Conservation (phyloP, 2,329 filamentous ascomycete genomes). For the Pyricularia grisea region DNA sequence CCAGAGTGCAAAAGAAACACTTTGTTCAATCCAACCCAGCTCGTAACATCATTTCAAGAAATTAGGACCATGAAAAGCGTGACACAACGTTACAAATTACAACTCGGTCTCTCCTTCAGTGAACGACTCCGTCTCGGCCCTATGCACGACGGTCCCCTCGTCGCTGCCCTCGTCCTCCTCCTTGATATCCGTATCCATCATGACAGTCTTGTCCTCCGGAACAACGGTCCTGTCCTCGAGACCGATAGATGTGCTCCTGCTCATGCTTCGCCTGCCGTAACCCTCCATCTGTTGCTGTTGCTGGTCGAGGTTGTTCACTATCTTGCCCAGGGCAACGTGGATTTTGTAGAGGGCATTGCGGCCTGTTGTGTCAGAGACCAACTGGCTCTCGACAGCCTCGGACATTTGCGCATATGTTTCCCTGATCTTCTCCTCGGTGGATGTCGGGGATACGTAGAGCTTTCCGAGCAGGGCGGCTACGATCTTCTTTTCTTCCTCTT, state of each 20-base stretch:
- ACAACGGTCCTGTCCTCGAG: constrained; percentile 19
- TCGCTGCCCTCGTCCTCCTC: constrained; percentile 29
- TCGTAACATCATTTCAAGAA: not conserved
- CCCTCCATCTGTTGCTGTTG: constrained; percentile 15
- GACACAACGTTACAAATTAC: constrained; percentile 7
- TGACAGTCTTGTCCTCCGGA: constrained; percentile 27
- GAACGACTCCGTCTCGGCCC: constrained; percentile 20
- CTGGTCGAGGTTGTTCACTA: constrained; percentile 51
- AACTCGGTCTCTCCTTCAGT: constrained; percentile 28
- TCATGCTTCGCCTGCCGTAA: constrained; percentile 26
- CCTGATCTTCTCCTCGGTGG: constrained; percentile 47
- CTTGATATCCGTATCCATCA: constrained; percentile 35
- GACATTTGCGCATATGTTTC: constrained; percentile 48
- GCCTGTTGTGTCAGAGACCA: constrained; percentile 50
- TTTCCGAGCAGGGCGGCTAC: constrained; percentile 73
- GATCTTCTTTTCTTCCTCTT: constrained; percentile 80
- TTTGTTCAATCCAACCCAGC: not conserved
- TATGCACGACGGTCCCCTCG: constrained; percentile 15
- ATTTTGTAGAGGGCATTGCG: constrained; percentile 60
- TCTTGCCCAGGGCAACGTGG: constrained; percentile 57
- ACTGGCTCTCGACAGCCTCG: constrained; percentile 52
- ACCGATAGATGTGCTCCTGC: constrained; percentile 33
- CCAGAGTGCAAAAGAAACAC: not conserved
- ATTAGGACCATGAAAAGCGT: not conserved
- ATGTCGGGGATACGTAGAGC: constrained; percentile 64